Conservation (phyloP, 495 filamentous ascomycete species). For the Xylaria longipes region DNA sequence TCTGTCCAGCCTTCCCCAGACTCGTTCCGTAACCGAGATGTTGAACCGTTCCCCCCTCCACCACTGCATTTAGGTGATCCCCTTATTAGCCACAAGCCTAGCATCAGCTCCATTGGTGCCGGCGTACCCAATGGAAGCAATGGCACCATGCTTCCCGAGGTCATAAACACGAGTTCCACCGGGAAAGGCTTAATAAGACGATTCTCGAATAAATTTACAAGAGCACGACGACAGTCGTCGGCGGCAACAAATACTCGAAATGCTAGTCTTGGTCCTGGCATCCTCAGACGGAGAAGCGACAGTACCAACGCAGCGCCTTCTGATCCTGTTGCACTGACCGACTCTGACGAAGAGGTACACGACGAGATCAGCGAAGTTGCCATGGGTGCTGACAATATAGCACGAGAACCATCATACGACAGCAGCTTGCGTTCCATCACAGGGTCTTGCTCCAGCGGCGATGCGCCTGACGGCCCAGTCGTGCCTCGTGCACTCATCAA, state of each 20-base stretch:
- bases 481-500: conserved; percentile 73
- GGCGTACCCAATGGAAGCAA: conserved; percentile 37
- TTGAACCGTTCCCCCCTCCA: conserved; percentile 38
- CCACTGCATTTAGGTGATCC: conserved; percentile 53
- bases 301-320: conserved; percentile 69
- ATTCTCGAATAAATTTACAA: conserved; percentile 52
- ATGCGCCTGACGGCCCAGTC: conserved; percentile 64
- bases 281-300: conserved; percentile 85
- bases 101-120: conserved; percentile 45
- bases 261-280: conserved; percentile 84
- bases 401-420: conserved; percentile 44
- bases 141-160: conserved; percentile 48
- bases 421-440: conserved; percentile 46
- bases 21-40: conserved; percentile 35
- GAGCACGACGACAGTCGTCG: conserved; percentile 70
- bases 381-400: conserved; percentile 38
- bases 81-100: conserved; percentile 48
- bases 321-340: conserved; percentile 62
- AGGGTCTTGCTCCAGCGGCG: conserved; percentile 40
- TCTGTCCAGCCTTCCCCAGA: conserved; percentile 54
- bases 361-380: conserved; percentile 43
- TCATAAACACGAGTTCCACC: conserved; percentile 37
- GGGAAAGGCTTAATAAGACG: conserved; percentile 51
- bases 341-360: conserved; percentile 69
- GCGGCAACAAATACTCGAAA: conserved; percentile 77